Evolutionary conservation across 345 rosid genomes (phyloP).

Genomic region (Sapria himalayana): DNA sequence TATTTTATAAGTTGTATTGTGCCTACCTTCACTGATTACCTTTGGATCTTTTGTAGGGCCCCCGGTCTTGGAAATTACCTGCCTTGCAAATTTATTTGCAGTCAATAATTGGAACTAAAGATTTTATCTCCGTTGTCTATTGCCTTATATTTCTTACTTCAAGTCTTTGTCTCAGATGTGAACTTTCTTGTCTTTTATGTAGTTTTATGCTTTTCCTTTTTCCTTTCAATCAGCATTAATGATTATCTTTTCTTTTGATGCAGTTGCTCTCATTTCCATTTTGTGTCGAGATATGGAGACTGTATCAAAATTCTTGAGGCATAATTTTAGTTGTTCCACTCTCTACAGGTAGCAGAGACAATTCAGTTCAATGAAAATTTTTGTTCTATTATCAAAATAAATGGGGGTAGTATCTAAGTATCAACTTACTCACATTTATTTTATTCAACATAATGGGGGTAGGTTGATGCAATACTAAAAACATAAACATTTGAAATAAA

Average conservation of each 20-base stretch:
- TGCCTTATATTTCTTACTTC: slow-evolving; percentile 79
- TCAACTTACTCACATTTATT: too few relatives aligned
- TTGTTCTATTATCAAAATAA: too few relatives aligned
- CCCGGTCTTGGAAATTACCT: slow-evolving; percentile 82
- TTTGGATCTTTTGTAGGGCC: slow-evolving; percentile 30
- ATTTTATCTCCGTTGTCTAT: slow-evolving; percentile 81
- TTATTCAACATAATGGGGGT: too few relatives aligned
- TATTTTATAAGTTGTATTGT: slow-evolving; percentile 3
- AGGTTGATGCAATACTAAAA: too few relatives aligned
- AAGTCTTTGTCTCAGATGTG: slow-evolving; percentile 74
- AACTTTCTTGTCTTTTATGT: slow-evolving; percentile 4
- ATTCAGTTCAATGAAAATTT: too few relatives aligned
- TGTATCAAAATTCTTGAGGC: slow-evolving; percentile 75
- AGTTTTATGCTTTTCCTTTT: neutral
- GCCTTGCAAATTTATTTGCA: slow-evolving; percentile 70
- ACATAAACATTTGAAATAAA: too few relatives aligned
- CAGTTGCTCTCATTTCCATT: slow-evolving; percentile 90
- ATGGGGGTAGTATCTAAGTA: too few relatives aligned
- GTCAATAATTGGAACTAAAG: slow-evolving; percentile 64
- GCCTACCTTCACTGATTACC: slow-evolving; percentile 8
- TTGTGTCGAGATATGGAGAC: slow-evolving; percentile 61
- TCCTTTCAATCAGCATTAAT: neutral
- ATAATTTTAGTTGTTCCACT: slow-evolving; percentile 57
- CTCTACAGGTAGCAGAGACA: slow-evolving; percentile 43
- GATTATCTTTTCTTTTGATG: slow-evolving; percentile 5